Evolutionary conservation across 139 green algal genomes (phyloP).

Genomic region (Chlorella vulgaris): DNA sequence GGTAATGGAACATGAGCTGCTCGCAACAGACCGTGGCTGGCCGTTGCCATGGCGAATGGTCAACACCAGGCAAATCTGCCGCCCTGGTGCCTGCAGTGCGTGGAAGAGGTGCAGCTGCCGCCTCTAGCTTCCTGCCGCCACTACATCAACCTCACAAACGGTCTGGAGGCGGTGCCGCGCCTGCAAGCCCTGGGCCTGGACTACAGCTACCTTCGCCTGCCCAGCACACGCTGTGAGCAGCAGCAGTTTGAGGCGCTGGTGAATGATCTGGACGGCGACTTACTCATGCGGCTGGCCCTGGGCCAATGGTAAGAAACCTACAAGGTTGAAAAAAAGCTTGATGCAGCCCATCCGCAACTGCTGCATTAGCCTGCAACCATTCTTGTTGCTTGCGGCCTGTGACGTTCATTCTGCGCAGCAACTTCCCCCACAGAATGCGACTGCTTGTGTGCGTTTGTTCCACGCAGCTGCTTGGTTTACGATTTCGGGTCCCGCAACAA

Average conservation of each 20-base stretch:
- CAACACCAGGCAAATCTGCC: too few species aligned
- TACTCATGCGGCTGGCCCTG: conserved; percentile 67
- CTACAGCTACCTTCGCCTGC: conserved; percentile 66
- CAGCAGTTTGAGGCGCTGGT: conserved; percentile 66
- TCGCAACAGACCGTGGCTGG: too few species aligned
- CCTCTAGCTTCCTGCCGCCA: conserved; percentile 42
- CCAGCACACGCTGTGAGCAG: conserved; percentile 72
- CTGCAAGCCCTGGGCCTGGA: conserved; percentile 56
- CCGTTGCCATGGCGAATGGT: too few species aligned
- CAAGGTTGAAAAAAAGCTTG: background rate
- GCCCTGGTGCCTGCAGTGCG: conserved; percentile 15
- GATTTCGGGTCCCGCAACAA: conserved; percentile 64
- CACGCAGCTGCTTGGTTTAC: conserved; percentile 64
- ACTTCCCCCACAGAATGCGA: too few species aligned
- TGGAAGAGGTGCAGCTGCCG: conserved; percentile 22
- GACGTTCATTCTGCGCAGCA: too few species aligned
- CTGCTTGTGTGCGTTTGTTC: too few species aligned
- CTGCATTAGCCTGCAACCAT: too few species aligned
- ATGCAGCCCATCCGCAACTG: too few species aligned
- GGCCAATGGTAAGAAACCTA: conserved; percentile 55
- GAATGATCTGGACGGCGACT: conserved; percentile 56
- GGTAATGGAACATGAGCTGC: too few species aligned
- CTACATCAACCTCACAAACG: conserved; percentile 77
- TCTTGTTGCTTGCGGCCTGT: too few species aligned
- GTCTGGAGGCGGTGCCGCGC: conserved; percentile 63